Conservation (phyloP, 2,329 filamentous ascomycete genomes). For the Fusarium burgessii region DNA sequence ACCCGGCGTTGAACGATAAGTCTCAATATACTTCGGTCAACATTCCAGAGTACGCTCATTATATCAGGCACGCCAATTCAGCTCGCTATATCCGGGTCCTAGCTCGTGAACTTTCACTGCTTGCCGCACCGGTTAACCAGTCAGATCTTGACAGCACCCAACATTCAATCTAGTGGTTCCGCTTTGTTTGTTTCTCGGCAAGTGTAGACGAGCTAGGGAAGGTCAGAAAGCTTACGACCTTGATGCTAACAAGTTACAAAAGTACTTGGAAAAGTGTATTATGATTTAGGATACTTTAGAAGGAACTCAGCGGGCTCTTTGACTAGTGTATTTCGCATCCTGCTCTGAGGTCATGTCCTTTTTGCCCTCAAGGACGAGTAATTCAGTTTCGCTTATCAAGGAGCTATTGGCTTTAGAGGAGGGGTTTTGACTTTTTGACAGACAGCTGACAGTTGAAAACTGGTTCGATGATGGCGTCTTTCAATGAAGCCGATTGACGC, state of each 20-base stretch:
- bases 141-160: background rate
- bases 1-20: background rate
- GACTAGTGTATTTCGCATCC: too few relatives aligned
- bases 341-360: background rate
- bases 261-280: too few relatives aligned
- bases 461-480: constrained; percentile 3
- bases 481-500: constrained; percentile 14
- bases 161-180: background rate
- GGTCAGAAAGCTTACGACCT: too few relatives aligned
- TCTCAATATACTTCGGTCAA: constrained; percentile 28
- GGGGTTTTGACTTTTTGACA: constrained; percentile 3
- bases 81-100: background rate
- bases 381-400: background rate
- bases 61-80: background rate
- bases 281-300: too few relatives aligned
- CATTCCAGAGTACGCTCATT: constrained; percentile 34
- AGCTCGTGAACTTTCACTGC: background rate
- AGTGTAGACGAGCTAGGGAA: background rate
- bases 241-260: too few relatives aligned
- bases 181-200: background rate
- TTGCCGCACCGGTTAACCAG: background rate
- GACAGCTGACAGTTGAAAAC: constrained; percentile 26
- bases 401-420: constrained; percentile 1
- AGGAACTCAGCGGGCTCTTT: too few relatives aligned
- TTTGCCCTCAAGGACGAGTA: background rate